Evolutionary conservation across 2,329 filamentous ascomycete species (phyloP).

Genomic region (Beauveria sp.): DNA sequence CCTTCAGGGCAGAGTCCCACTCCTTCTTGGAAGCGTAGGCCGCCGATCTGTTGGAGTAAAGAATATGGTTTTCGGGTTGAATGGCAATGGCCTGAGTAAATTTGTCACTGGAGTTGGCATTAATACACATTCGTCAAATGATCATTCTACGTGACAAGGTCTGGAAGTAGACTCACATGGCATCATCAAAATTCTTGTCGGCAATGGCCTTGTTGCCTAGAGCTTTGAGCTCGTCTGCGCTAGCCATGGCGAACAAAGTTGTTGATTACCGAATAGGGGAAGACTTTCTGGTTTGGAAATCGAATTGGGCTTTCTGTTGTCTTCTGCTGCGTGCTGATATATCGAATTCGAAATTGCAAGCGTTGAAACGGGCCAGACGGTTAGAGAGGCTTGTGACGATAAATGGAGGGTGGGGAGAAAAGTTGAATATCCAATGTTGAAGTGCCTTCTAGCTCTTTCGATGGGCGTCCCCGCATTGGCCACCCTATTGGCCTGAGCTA

Average conservation of each 20-base stretch:
- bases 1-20: conserved; percentile 74
- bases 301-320: not conserved
- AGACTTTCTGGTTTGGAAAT: not conserved
- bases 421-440: conserved; percentile 16
- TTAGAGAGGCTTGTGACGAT: conserved; percentile 18
- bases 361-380: not conserved
- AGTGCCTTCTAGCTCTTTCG: conserved; percentile 37
- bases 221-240: conserved; percentile 79
- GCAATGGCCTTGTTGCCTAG: conserved; percentile 98
- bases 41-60: conserved; percentile 94
- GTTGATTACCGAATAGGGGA: not conserved
- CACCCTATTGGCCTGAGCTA: conserved; percentile 24
- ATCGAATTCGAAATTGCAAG: conserved; percentile 2
- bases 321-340: not conserved
- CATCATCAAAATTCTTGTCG: conserved; percentile 92
- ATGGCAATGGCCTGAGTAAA: conserved; percentile 89
- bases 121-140: not conserved
- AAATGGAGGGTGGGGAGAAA: conserved; percentile 20
- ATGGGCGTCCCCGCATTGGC: conserved; percentile 23
- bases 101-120: conserved; percentile 58
- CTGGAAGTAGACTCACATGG: conserved; percentile 60
- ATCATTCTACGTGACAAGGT: not conserved
- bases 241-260: conserved; percentile 37
- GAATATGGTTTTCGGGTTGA: conserved; percentile 86
- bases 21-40: conserved; percentile 83